Evolutionary conservation across 176 grass and related monocot species (phyloP), one percentile per base, ranked within the genome.

Genomic region (Avena sativa): DNA sequence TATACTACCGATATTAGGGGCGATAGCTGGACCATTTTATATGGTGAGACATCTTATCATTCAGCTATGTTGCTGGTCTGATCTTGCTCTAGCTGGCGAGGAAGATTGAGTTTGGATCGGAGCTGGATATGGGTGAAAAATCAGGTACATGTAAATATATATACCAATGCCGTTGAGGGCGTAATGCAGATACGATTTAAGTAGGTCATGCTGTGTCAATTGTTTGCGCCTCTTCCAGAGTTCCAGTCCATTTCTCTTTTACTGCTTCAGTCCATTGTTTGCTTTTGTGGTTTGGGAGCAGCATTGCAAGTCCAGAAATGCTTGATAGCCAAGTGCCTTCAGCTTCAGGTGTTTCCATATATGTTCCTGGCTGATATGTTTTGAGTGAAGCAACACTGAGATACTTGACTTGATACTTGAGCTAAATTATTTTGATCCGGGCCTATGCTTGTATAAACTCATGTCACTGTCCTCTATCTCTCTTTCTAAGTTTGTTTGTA

Each of bases 81-180:
- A 60, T 84, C 51, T 80, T 88, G 68, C 81, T 88, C 60, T 61
- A 62, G 52, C 60, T 19, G 30, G 86, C 43, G 0, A 81, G 81
- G 86, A 91, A 81, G 76, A 88, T 85, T 28, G 60, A 76, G 40
- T 76, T 58, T 2, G 89, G 89, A 51, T 88, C 11, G 9, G 85
- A 88, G 89, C 81, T 76, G 60, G n/a, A 34, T 61, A 50, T n/a
- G 76, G 80, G 60, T 21, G 68, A 61, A 19, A 19, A 81, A 8
- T 85, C 69, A 81, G 76, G 70, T 38, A 61, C 52, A 70, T 88
- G 86, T 88, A 91, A 91, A 84, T 84, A 91, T 80, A 91, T 84
- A 91, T 81, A 91, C 23, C 59, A 44, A 80, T 30, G 36, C 20
- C 48, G n/a, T 79, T 14, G 32, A 83, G 64, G 66, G 80, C 65